A percentile compares a stretch with the other conserved stretches of the same genome.
Conservation (phyloP, 2,329 filamentous ascomycete species). For the Madurella fahalii region DNA sequence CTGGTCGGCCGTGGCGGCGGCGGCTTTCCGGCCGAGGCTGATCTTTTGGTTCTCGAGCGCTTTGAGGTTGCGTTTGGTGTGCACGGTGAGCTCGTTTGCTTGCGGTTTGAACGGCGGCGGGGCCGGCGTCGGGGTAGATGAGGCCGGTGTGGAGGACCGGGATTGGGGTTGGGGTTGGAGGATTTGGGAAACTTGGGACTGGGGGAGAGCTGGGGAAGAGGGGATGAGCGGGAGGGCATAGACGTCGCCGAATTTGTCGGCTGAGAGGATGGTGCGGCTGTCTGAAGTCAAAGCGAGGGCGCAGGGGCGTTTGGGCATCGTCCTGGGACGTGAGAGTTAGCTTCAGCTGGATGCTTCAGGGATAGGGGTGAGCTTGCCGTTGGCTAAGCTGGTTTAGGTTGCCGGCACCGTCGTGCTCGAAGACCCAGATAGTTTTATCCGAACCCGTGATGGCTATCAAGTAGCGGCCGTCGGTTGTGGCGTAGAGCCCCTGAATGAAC, state of each 20-base stretch:
- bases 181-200: not conserved
- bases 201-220: constrained; percentile 12
- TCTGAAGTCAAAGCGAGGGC: constrained; percentile 68
- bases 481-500: constrained; percentile 65
- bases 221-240: constrained; percentile 75
- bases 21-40: constrained; percentile 28
- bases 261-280: constrained; percentile 69
- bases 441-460: constrained; percentile 79
- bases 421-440: constrained; percentile 86
- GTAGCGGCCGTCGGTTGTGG: constrained; percentile 61
- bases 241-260: constrained; percentile 96
- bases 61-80: constrained; percentile 59
- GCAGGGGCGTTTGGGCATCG: constrained; percentile 86
- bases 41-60: constrained; percentile 57
- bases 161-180: no score
- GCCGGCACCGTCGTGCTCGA: constrained; percentile 61
- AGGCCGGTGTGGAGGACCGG: no score
- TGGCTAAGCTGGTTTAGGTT: constrained; percentile 64
- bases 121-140: constrained; percentile 17
- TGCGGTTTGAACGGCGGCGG: constrained; percentile 42
- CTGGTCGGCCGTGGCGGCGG: not conserved
- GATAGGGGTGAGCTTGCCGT: constrained; percentile 48
- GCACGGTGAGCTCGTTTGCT: constrained; percentile 58
- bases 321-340: constrained; percentile 41
- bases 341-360: not conserved